phyloP scores from a whole-genome alignment of 2,329 filamentous ascomycete species.

The Arachnomyces sp. region DNA sequence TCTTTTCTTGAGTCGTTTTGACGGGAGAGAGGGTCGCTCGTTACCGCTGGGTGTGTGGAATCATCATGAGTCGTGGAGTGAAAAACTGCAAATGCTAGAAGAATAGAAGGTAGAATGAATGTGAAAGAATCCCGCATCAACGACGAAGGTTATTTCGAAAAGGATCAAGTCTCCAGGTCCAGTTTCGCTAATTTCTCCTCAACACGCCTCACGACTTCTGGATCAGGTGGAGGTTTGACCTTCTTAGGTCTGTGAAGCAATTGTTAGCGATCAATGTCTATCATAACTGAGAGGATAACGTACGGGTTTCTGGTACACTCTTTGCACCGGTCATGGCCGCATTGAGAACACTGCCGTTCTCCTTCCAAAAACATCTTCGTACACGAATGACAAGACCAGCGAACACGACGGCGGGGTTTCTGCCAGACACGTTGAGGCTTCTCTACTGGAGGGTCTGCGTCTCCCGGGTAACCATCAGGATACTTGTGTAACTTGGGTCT shows the following conservation, averaged over 20 bases:
- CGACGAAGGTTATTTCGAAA: neutral
- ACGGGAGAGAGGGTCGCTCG: no score
- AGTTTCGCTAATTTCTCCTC: slow-evolving; percentile 31
- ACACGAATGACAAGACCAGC: slow-evolving; percentile 37
- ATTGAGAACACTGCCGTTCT: slow-evolving; percentile 28
- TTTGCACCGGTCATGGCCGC: slow-evolving; percentile 34
- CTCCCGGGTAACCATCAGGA: slow-evolving; percentile 39
- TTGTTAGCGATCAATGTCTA: slow-evolving; percentile 6
- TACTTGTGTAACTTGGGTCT: slow-evolving; percentile 37
- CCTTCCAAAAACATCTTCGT: slow-evolving; percentile 24
- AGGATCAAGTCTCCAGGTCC: slow-evolving; percentile 6
- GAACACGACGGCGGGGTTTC: slow-evolving; percentile 30
- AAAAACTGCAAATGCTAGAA: no score
- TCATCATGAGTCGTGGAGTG: no score
- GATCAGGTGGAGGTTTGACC: slow-evolving; percentile 31
- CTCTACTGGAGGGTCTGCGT: slow-evolving; percentile 30
- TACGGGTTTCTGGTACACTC: slow-evolving; percentile 37
- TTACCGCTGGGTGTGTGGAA: no score
- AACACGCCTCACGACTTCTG: slow-evolving; percentile 30
- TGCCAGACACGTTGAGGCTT: slow-evolving; percentile 29
- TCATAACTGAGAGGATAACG: slow-evolving; percentile 11
- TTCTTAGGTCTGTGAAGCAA: slow-evolving; percentile 31
- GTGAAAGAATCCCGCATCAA: neutral
- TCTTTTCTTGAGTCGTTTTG: no score
- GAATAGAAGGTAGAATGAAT: neutral